Percentiles rank a stretch among this genome's conserved stretches.
Conservation (phyloP, 2,329 filamentous ascomycete species). For the Exophiala mesophila region DNA sequence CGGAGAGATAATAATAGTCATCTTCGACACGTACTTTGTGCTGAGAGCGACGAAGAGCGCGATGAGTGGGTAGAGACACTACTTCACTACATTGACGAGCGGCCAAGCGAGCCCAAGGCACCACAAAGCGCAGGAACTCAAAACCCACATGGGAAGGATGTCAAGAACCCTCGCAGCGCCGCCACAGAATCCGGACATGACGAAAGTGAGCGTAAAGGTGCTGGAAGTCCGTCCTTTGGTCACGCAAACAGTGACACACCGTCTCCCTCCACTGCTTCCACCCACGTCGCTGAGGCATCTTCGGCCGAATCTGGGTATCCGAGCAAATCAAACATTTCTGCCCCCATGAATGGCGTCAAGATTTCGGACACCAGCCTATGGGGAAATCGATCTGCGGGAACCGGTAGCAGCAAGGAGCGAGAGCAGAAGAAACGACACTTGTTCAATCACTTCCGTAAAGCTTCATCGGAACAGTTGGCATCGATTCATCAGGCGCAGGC, state of each 20-base stretch:
- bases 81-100: conserved; percentile 79
- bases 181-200: conserved; percentile 5
- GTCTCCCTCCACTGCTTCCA: conserved; percentile 31
- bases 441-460: conserved; percentile 24
- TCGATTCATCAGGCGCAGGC: conserved; percentile 2
- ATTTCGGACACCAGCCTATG: conserved; percentile 80
- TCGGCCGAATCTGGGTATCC: conserved; percentile 16
- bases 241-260: conserved; percentile 27
- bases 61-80: conserved; percentile 91
- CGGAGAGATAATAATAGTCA: conserved; percentile 85
- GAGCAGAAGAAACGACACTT: conserved; percentile 18
- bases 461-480: conserved; percentile 20
- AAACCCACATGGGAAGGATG: conserved; percentile 25
- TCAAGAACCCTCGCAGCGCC: conserved; percentile 7
- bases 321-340: conserved; percentile 62
- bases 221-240: conserved; percentile 8
- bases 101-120: conserved; percentile 53
- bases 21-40: conserved; percentile 90
- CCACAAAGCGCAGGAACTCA: conserved; percentile 32
- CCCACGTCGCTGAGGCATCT: conserved; percentile 30
- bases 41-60: conserved; percentile 87
- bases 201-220: conserved; percentile 9
- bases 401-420: conserved; percentile 58
- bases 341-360: conserved; percentile 73
- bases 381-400: conserved; percentile 63